Conservation (phyloP, 208 protist species). For the Trypanosoma lewisi region DNA sequence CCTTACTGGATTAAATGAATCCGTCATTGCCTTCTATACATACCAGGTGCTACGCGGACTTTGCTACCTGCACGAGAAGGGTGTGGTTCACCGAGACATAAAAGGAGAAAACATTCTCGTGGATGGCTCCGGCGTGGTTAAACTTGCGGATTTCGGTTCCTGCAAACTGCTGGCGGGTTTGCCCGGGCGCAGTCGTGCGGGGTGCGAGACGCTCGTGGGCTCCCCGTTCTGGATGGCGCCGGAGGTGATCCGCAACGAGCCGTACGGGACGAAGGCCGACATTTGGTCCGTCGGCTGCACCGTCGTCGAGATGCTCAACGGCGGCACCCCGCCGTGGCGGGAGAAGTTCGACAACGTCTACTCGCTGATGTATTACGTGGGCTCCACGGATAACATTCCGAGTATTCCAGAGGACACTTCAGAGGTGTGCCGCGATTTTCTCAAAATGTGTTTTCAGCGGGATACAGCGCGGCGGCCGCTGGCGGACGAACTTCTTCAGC, state of each 20-base stretch:
- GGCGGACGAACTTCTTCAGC: slow-evolving; percentile 69
- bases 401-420: slow-evolving; percentile 67
- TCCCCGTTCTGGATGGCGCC: slow-evolving; percentile 90
- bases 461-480: slow-evolving; percentile 66
- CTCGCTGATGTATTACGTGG: slow-evolving; percentile 78
- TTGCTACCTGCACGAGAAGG: slow-evolving; percentile 59
- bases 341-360: slow-evolving; percentile 82
- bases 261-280: slow-evolving; percentile 85
- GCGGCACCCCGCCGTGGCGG: slow-evolving; percentile 69
- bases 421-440: slow-evolving; percentile 63
- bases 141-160: slow-evolving; percentile 81
- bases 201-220: slow-evolving; percentile 70
- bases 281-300: slow-evolving; percentile 94
- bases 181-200: slow-evolving; percentile 45
- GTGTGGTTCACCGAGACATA: slow-evolving; percentile 79
- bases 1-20: slow-evolving; percentile 68
- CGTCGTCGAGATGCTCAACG: slow-evolving; percentile 90
- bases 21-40: slow-evolving; percentile 75
- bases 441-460: slow-evolving; percentile 75
- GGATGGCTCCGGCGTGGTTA: slow-evolving; percentile 60
- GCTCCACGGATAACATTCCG: slow-evolving; percentile 67
- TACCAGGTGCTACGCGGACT: slow-evolving; percentile 74
- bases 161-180: slow-evolving; percentile 69
- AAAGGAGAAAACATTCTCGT: slow-evolving; percentile 85
- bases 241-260: slow-evolving; percentile 82